Base-by-base conservation (phyloP, 257 asterid species). In the Jacaranda mimosifolia region DNA sequence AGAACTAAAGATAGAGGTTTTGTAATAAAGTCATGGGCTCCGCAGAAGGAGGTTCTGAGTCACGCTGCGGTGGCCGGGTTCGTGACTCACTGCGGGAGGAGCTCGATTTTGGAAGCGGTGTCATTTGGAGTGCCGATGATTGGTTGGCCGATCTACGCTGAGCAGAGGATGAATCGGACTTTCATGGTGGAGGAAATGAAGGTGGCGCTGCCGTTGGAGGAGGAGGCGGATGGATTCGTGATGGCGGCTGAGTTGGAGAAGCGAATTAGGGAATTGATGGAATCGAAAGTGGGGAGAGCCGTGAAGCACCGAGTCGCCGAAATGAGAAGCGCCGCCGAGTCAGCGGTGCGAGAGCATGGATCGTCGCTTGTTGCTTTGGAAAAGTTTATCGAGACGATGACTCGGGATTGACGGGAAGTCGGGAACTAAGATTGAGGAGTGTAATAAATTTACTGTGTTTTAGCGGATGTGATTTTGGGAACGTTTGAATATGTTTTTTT, bases 61-160 rank as follows among this genome's bases (percentile, higher is more conserved):
- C 93, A 90, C 70, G 82, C 26, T 4, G 53, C 96, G 35, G 90
- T 87, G 73, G 91, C 86, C 3, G 96, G 91, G 1, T 90, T 90
- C 76, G 90, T 88, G 71, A 90, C 90, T 4, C 96, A 88, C 67
- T 86, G 91, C 65, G 96, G 96, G 51, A 78, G 91, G 93, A 88
- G 86, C 77, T 90, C 96, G 49, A 55, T 81, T 7, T 9, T 86
- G 84, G 94, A 89, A 68, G 94, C 94, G 13, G 57, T 87, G 35
- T 65, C 75, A 10, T 72, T 72, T 0, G 94, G 91, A 0, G 89
- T 87, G 10, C 86, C 92, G 15, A 85, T 90, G 93, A 81, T 84
- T 2, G 32, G 32, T 26, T 26, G 32, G 32, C 32, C 32, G 32
- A 26, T 26, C 32, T 2, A 26, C 32, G 32, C 32, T 26, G 32